Evolutionary conservation across 2,329 filamentous ascomycete genomes (phyloP), one percentile per base, ranked within the genome.

Genomic region (Colletotrichum sidae): DNA sequence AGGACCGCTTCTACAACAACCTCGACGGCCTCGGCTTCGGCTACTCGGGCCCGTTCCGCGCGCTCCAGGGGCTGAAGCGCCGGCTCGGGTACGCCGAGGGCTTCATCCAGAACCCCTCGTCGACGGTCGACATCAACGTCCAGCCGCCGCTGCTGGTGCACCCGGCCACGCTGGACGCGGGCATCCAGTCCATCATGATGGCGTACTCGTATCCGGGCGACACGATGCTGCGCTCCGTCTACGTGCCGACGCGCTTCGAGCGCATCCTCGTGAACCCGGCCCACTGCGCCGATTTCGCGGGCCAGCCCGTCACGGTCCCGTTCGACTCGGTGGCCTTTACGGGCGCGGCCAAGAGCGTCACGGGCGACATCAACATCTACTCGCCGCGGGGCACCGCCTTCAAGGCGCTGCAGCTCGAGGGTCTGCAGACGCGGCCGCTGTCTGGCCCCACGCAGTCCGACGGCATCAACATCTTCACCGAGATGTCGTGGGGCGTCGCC

Each of bases 121-220:
- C 44, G 4, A 7, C 15, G 2, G n/a, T 17, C 15, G 11, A 38
- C 8, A 49, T 17, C 15, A n/a, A 56, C 4, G 33, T 8, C 0
- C 41, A 45, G 11, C 41, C 41, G 42, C 11, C 34, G 7, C 37
- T 56, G 11, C 35, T 64, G 4, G 35, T 80, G 0, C 77, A 79
- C 47, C 78, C 78, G 0, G 72, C 66, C 0, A 61, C 70, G 6
- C 68, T 81, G 0, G 78, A 80, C 52, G 69, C 69, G 0, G 73
- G 74, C 0, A 72, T 81, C 54, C 79, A 81, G 58, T 60, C 72
- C 3, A 58, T 73, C 33, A 69, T 79, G 4, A 61, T 72, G 2
- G 76, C 77, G 2, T 73, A 70, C 51, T 70, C 70, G 8, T 73
- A 65, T 17, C 78, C 78, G 0, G 72, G 70, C 1, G 74, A 77